These are phyloP conservation scores for Metahyphopichia silvanorum DNA, from an alignment of 805 yeast genomes.

Conservation along the genomic window DNA sequence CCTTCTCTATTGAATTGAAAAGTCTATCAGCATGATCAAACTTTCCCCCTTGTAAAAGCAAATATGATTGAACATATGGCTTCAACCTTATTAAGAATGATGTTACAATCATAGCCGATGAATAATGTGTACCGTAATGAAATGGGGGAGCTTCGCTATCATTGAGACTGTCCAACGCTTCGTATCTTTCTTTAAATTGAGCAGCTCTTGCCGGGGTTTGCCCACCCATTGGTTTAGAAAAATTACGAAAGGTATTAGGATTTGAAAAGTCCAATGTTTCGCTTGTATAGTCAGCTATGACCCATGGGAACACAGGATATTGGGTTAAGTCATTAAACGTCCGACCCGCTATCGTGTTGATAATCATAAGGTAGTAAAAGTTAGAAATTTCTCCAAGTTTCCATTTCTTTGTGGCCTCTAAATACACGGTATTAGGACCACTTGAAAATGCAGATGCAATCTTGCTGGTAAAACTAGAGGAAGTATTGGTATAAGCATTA, in stretches of 20 bases:
- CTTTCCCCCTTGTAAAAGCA: conserved; percentile 79
- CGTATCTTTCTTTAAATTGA: conserved; percentile 68
- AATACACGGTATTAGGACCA: conserved; percentile 20
- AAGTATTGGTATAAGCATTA: conserved; percentile 38
- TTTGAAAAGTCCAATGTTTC: conserved; percentile 62
- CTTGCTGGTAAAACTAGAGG: conserved; percentile 26
- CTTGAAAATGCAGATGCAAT: conserved; percentile 38
- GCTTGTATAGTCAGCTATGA: conserved; percentile 77
- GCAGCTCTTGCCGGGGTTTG: conserved; percentile 59
- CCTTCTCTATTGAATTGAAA: conserved; percentile 68
- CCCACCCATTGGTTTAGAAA: conserved; percentile 91
- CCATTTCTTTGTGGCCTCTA: conserved; percentile 69
- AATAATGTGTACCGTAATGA: conserved; percentile 91
- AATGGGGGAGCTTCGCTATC: conserved; percentile 68
- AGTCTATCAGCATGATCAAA: conserved; percentile 87
- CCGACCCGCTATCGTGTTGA: conserved; percentile 84
- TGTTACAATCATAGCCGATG: conserved; percentile 90
- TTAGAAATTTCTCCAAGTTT: conserved; percentile 74
- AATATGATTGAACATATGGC: conserved; percentile 79
- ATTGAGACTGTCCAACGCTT: conserved; percentile 60
- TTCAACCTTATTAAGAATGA: conserved; percentile 72
- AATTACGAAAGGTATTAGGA: conserved; percentile 64
- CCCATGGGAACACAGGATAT: conserved; percentile 92
- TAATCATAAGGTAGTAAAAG: conserved; percentile 73
- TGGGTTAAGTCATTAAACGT: conserved; percentile 88